These are phyloP conservation scores for Auricularia heimuer DNA, from an alignment of 768 basidiomycete species.

Conservation along the genomic window DNA sequence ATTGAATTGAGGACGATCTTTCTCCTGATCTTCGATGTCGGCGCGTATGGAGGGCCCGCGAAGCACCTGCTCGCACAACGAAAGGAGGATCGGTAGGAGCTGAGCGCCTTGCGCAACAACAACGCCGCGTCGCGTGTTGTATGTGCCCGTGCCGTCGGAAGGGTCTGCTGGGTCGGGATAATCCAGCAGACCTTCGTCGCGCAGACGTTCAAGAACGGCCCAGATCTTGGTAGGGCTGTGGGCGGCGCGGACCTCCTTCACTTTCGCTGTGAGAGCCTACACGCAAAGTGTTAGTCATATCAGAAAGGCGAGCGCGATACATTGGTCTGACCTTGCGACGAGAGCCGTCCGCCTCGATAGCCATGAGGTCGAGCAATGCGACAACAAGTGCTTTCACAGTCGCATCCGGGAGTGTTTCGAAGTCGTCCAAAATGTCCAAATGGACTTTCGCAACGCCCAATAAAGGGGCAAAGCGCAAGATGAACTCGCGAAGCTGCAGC, in stretches of 20 bases:
- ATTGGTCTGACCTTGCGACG: conserved; percentile 26
- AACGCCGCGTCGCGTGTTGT: conserved; percentile 11
- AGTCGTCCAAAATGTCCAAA: conserved; percentile 53
- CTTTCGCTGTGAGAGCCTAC: conserved; percentile 34
- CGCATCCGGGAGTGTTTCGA: conserved; percentile 31
- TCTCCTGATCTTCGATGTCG: conserved; percentile 50
- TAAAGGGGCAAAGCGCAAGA: conserved; percentile 48
- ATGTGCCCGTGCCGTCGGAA: conserved; percentile 34
- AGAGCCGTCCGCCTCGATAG: conserved; percentile 28
- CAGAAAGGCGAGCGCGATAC: not conserved
- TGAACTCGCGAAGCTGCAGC: conserved; percentile 59
- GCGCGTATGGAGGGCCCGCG: conserved; percentile 39
- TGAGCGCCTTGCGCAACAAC: conserved; percentile 41
- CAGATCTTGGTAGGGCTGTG: conserved; percentile 56
- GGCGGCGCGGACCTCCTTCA: conserved; percentile 44
- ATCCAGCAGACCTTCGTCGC: conserved; percentile 25
- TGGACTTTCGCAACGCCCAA: conserved; percentile 41
- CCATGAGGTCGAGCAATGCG: conserved; percentile 47
- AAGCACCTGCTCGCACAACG: conserved; percentile 45
- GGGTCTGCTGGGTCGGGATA: conserved; percentile 46
- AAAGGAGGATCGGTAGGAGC: conserved; percentile 53
- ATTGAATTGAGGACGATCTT: conserved; percentile 42
- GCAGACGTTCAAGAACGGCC: conserved; percentile 41
- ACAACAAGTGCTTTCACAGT: conserved; percentile 56
- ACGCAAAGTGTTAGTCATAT: not conserved